Evolutionary conservation across 345 rosid genomes (phyloP), one percentile per base, ranked within the genome.

Genomic region (Hypericum perforatum): DNA sequence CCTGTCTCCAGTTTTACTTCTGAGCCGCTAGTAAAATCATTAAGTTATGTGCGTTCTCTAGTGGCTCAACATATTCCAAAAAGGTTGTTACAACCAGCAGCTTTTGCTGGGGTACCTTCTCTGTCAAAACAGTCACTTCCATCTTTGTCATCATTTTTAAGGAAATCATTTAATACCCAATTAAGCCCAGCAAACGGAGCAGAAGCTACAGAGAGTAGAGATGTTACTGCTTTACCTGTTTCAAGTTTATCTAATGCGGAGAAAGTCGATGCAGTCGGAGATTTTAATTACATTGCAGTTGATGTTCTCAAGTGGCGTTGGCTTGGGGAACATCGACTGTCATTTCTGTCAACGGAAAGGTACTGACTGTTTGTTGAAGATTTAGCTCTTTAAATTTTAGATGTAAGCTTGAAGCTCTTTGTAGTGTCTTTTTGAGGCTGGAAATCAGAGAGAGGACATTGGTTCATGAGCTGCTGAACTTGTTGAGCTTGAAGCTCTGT

Each of bases 281-380:
- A 77, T 71, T 67, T 54, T 58, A 84, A 78, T 52, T 85, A 82
- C 70, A 80, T 89, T 59, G 88, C 91, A 39, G 45, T 58, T 53
- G 99, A 94, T 64, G 74, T 78, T 65, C 71, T 94, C 59, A 86
- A 82, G 43, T 85, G 95, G 97, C 91, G 87, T 49, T 89, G 94
- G 95, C 75, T 76, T 59, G 78, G 83, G 72, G 97, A 78, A 53
- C 82, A 67, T 51, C 85, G 68, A 55, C 61, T 63, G 46, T 73
- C 87, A 41, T 71, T 68, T 49, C 50, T 70, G 53, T 82, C 81
- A 38, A 43, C 70, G 65, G 99, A 92, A 64, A 77, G 92, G 99
- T 92, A 71, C 63, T 22, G 32, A 22, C 32, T 4, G 32, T 22
- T 22, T 22, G 32, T 4, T 22, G 32, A 22, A 22, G 32, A 22